Percentiles rank a stretch among this genome's conserved stretches.
These are phyloP conservation scores for Neurospora sublineolata DNA, from an alignment of 495 filamentous ascomycete species.

Conservation along the genomic window DNA sequence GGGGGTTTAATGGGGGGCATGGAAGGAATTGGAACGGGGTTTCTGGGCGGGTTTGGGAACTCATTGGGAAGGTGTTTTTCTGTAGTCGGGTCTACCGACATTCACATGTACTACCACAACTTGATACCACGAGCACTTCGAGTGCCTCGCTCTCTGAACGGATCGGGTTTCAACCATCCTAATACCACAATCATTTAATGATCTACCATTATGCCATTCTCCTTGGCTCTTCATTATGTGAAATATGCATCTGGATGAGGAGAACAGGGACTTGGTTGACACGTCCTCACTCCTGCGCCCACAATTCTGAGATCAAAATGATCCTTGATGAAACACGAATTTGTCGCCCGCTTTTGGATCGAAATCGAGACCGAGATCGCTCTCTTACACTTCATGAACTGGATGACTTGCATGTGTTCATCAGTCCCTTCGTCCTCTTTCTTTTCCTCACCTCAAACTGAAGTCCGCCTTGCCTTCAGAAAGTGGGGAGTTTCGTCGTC, in stretches of 20 bases:
- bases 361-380: not conserved
- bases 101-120: not conserved
- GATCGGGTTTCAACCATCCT: not conserved
- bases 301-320: not conserved
- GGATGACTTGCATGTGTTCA: not conserved
- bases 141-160: not conserved
- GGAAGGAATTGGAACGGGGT: not conserved
- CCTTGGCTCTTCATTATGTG: not conserved
- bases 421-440: not conserved
- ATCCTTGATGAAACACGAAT: not conserved
- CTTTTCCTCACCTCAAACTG: not conserved
- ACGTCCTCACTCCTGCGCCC: not conserved
- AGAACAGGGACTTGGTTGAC: not conserved
- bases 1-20: not conserved
- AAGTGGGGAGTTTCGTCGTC: not conserved
- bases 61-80: not conserved
- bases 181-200: not conserved
- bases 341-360: not conserved
- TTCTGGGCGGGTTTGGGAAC: not conserved
- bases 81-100: not conserved
- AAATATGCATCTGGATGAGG: not conserved
- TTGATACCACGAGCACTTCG: not conserved
- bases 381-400: not conserved
- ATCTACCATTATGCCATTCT: not conserved
- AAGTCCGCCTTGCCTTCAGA: not conserved